These are phyloP conservation scores for Rhizomucor pusillus DNA, from an alignment of 371 early-diverging fungal genomes.

Conservation along the genomic window DNA sequence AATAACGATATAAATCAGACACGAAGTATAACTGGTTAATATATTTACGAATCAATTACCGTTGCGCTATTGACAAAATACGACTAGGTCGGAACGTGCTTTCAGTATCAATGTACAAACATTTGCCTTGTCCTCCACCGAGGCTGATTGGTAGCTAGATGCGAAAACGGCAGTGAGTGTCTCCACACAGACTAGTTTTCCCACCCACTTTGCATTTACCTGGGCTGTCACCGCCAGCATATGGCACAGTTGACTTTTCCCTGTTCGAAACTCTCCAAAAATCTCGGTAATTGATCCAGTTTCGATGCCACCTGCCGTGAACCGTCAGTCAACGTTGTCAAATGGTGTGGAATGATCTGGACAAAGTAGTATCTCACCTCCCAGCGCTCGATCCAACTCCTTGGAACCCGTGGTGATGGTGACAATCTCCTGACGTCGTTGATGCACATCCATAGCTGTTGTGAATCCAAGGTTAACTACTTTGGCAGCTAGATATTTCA, in stretches of 20 bases:
- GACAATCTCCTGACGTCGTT: slow-evolving; percentile 84
- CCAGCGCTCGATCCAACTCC: slow-evolving; percentile 95
- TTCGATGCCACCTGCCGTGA: slow-evolving; percentile 88
- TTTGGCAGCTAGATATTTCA: slow-evolving; percentile 71
- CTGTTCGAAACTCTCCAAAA: slow-evolving; percentile 99
- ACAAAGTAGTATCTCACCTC: slow-evolving; percentile 49
- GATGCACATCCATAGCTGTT: slow-evolving; percentile 94
- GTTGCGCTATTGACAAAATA: slow-evolving; percentile 87
- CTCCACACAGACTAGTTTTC: not conserved
- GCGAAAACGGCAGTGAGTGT: not conserved
- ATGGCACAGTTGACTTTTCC: slow-evolving; percentile 99
- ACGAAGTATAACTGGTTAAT: not conserved
- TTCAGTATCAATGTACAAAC: slow-evolving; percentile 99
- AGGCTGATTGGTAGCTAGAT: slow-evolving; percentile 76
- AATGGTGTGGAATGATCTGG: not conserved
- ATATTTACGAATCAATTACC: slow-evolving; percentile 26
- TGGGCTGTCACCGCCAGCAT: slow-evolving; percentile 98
- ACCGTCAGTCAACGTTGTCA: not conserved
- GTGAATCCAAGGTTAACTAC: slow-evolving; percentile 98
- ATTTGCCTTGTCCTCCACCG: slow-evolving; percentile 98
- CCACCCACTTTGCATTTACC: slow-evolving; percentile 33
- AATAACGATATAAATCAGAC: not conserved
- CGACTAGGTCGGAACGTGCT: slow-evolving; percentile 98
- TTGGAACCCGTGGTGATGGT: slow-evolving; percentile 94
- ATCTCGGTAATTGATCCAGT: slow-evolving; percentile 99